phyloP scores from a whole-genome alignment of 257 asterid genomes.

The Anisodus tanguticus region DNA sequence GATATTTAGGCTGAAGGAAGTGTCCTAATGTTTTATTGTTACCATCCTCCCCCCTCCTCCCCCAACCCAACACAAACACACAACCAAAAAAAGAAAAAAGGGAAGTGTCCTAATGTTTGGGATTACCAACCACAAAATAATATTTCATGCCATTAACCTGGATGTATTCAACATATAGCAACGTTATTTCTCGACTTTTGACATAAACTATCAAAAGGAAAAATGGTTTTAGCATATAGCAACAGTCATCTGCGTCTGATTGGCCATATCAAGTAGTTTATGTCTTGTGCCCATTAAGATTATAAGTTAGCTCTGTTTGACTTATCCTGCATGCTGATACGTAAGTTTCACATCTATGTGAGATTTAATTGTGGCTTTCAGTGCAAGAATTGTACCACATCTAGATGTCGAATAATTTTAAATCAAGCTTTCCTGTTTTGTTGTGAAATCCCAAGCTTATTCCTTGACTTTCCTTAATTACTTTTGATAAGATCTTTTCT shows the following conservation, averaged over 20 bases:
- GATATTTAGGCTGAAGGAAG: not conserved
- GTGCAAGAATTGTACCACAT: not conserved
- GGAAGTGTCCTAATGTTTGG: no score
- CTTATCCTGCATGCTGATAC: not conserved
- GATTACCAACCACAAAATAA: not conserved
- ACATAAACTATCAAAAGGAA: not conserved
- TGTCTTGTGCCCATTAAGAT: slow-evolving; percentile 9
- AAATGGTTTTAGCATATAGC: not conserved
- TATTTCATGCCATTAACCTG: not conserved
- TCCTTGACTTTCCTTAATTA: not conserved
- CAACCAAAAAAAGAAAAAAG: no score
- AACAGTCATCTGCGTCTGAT: not conserved
- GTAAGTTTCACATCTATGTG: not conserved
- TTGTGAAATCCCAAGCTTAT: slow-evolving; percentile 22
- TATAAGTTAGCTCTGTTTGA: not conserved
- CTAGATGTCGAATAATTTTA: slow-evolving; percentile 16
- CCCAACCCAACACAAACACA: no score
- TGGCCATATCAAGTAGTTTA: slow-evolving; percentile 15
- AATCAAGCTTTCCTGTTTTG: not conserved
- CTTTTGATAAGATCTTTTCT: not conserved
- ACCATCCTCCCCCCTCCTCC: no score
- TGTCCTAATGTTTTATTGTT: not conserved
- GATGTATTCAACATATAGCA: slow-evolving; percentile 7
- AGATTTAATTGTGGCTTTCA: not conserved
- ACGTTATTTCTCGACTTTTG: not conserved